Percentiles rank a stretch among this genome's conserved stretches.
These are phyloP conservation scores for Kodamaea suecica DNA, from an alignment of 1,139 yeast species.

Conservation along the genomic window DNA sequence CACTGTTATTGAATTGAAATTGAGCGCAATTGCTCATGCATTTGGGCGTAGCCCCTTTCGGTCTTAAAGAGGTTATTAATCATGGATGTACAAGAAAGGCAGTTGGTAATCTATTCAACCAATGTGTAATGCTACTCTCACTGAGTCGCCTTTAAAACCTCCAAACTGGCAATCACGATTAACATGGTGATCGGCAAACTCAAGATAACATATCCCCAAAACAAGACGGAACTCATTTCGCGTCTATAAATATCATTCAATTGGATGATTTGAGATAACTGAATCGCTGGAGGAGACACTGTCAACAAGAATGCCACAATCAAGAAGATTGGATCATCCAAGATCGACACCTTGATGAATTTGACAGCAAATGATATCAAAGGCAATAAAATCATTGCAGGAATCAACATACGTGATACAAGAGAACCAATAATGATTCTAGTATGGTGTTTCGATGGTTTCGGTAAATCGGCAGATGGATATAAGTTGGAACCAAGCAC, in stretches of 20 bases:
- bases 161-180: slow-evolving; percentile 66
- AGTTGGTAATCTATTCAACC: too few relatives aligned
- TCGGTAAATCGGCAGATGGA: slow-evolving; percentile 65
- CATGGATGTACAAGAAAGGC: too few relatives aligned
- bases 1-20: too few relatives aligned
- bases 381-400: slow-evolving; percentile 66
- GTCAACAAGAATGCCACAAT: slow-evolving; percentile 74
- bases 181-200: slow-evolving; percentile 75
- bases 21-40: too few relatives aligned
- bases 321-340: slow-evolving; percentile 81
- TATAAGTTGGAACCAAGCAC: slow-evolving; percentile 75
- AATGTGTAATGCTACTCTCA: too few relatives aligned
- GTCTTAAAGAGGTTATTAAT: too few relatives aligned
- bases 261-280: slow-evolving; percentile 78
- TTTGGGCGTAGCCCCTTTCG: too few relatives aligned
- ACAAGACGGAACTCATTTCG: slow-evolving; percentile 84
- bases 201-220: slow-evolving; percentile 79
- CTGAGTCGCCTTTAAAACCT: slow-evolving; percentile 55
- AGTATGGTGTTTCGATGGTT: slow-evolving; percentile 55
- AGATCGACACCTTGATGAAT: slow-evolving; percentile 60
- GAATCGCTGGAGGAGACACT: slow-evolving; percentile 82
- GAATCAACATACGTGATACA: slow-evolving; percentile 73
- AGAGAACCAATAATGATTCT: slow-evolving; percentile 66
- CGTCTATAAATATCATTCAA: slow-evolving; percentile 70
- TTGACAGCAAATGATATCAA: slow-evolving; percentile 64